Base-by-base conservation (phyloP, 306 rosid species). In the Myrica gale region DNA sequence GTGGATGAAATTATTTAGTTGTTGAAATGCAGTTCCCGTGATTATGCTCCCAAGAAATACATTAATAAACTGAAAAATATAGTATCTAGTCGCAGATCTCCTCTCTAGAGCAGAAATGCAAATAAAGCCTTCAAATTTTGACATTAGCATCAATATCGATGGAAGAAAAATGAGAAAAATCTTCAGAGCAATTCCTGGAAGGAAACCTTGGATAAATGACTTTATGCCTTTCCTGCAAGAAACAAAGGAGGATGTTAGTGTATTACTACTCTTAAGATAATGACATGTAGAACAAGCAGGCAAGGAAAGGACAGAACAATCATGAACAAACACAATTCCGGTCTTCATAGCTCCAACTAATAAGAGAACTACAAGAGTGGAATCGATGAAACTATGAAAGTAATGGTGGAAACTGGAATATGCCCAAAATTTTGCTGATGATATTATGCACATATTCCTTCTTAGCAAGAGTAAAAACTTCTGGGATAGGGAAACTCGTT, bases 41-140 rank as follows among this genome's bases (percentile, higher is more conserved):
- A 95, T 95, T 80, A 95, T 95, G 85, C 97, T 95, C 78, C 99
- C 99, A 23, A 95, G 97, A 76, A 95, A 95, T 68, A 95, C 97
- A 48, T 95, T 95, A 39, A 92, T 74, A 76, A 95, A 92, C 76
- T 88, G 93, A 86, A 95, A 95, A 76, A 89, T 88, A 75, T 90
- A 95, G 74, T 90, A 95, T 87, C 97, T 88, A 61, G 90, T 71
- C 48, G 99, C 97, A 4, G 97, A 83, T 85, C 97, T 89, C 84
- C 97, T 87, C 87, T 95, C 99, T 19, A 95, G 85, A 75, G 83
- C 44, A 21, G 99, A 95, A 17, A 76, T 56, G 80, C 98, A 92
- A 53, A 82, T 73, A 63, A 85, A 88, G 11, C 98, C 98, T 88
- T 95, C 98, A 47, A 92, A 92, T 83, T 95, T 95, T 41, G 98